Evolutionary conservation across 352 stramenopile species (phyloP), one percentile per base, ranked within the genome.

Genomic region (Phytophthora pisi): DNA sequence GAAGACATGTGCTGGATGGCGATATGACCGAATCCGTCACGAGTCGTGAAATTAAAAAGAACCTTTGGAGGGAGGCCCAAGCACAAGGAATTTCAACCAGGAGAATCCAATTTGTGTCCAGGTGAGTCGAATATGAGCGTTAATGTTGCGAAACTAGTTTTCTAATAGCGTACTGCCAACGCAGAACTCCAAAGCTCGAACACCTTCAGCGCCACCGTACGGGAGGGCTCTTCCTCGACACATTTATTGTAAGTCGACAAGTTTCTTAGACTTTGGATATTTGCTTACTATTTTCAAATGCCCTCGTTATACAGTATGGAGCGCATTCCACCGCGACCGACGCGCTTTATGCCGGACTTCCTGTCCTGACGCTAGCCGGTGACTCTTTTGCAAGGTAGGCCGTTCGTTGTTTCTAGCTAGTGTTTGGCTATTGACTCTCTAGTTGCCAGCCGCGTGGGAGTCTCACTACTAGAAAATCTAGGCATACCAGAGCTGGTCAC

Each of bases 271-370:
- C 16, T 53, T 58, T 15, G 28, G 31, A 11, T 45, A 45, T 24
- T 42, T 42, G 16, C 13, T 15, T 42, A 42, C 13, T 42, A 0
- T 30, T 45, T 20, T 20, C 5, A 7, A 46, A 46, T 46, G 16
- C 3, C 4, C 16, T 15, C 5, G n/a, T n/a, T n/a, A n/a, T n/a
- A n/a, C 46, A 91, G 82, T 98, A 98, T 71, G 93, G 93, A 15
- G 93, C 93, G 18, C 95, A 98, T 79, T 98, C 93, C 6, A 96
- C 95, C 4, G 94, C 92, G 23, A 90, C 89, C 6, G 95, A 98
- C 68, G 87, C 90, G 18, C 73, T 98, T 26, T 91, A 81, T 49
- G 81, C 82, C 15, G 89, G 88, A 13, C 68, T 98, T 13, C 95
- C 95, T 5, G 83, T 98, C 43, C 73, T 98, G 16, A 97, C 93